Evolutionary conservation across 306 rosid species (phyloP).

Genomic region (Pyrus bretschneideri): DNA sequence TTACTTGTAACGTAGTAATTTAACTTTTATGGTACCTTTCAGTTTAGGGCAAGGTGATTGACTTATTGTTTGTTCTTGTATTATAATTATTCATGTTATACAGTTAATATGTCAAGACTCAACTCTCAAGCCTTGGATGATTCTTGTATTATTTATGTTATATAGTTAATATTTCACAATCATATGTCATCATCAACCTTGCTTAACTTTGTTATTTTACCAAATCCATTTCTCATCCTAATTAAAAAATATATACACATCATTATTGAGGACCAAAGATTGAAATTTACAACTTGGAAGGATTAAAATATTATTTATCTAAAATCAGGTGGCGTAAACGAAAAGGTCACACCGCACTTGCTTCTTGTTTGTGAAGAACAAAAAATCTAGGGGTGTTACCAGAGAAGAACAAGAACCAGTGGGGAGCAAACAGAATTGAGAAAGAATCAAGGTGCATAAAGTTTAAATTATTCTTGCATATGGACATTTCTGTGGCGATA

Average conservation of each 20-base stretch:
- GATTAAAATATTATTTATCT: not conserved
- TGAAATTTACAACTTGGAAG: not conserved
- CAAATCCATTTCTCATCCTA: not conserved
- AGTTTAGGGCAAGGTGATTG: too few relatives aligned
- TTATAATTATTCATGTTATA: too few relatives aligned
- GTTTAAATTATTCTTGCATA: not conserved
- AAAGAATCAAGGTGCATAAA: not conserved
- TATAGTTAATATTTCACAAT: conserved; percentile 5
- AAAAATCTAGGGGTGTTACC: too few relatives aligned
- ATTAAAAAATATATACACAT: too few relatives aligned
- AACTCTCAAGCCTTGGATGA: too few relatives aligned
- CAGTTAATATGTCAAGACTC: too few relatives aligned
- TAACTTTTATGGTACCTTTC: too few relatives aligned
- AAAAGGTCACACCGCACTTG: not conserved
- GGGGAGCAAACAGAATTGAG: not conserved
- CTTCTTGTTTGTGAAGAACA: not conserved
- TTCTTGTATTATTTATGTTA: too few relatives aligned
- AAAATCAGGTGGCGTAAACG: not conserved
- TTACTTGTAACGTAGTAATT: too few relatives aligned
- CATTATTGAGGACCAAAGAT: not conserved
- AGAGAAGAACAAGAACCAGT: not conserved
- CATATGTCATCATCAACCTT: not conserved
- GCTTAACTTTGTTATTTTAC: not conserved
- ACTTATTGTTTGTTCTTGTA: too few relatives aligned
- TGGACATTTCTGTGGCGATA: not conserved